A percentile compares a stretch with the other conserved stretches of the same genome.
Evolutionary conservation across 768 basidiomycete species (phyloP).

Genomic region (Baorangia bicolor): DNA sequence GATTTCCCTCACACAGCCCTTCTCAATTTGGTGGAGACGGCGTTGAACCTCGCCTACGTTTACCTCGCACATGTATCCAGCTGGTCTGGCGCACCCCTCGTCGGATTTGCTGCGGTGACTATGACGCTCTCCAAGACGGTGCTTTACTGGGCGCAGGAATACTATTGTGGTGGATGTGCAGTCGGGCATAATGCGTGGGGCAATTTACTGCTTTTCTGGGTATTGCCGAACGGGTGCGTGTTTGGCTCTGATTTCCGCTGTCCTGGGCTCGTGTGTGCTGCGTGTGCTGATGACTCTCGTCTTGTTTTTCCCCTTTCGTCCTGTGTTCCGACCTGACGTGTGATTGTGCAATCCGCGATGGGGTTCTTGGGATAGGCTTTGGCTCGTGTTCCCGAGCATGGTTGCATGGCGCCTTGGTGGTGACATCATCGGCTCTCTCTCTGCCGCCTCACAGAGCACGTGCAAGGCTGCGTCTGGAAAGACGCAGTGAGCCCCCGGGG

Average conservation of each 20-base stretch:
- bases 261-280: neutral
- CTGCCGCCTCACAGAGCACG: conserved; percentile 23
- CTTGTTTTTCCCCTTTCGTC: neutral
- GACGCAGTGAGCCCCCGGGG: conserved; percentile 13
- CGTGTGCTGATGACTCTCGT: conserved; percentile 4
- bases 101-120: conserved; percentile 70
- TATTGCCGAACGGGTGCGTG: conserved; percentile 77
- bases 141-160: conserved; percentile 81
- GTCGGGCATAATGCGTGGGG: conserved; percentile 67
- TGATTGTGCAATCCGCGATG: neutral
- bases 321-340: neutral
- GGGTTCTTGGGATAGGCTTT: conserved; percentile 47
- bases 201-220: conserved; percentile 59
- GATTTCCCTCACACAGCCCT: conserved; percentile 46
- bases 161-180: conserved; percentile 69
- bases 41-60: conserved; percentile 72
- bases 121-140: conserved; percentile 86
- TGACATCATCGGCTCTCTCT: conserved; percentile 54
- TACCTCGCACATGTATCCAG: conserved; percentile 65
- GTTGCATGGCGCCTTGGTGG: conserved; percentile 59
- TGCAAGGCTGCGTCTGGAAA: conserved; percentile 35
- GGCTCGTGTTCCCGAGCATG: conserved; percentile 70
- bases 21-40: conserved; percentile 76
- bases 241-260: neutral
- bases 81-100: conserved; percentile 65